These are phyloP conservation scores for Microcera coccophila DNA, from an alignment of 2,329 filamentous ascomycete genomes.

Conservation along the genomic window DNA sequence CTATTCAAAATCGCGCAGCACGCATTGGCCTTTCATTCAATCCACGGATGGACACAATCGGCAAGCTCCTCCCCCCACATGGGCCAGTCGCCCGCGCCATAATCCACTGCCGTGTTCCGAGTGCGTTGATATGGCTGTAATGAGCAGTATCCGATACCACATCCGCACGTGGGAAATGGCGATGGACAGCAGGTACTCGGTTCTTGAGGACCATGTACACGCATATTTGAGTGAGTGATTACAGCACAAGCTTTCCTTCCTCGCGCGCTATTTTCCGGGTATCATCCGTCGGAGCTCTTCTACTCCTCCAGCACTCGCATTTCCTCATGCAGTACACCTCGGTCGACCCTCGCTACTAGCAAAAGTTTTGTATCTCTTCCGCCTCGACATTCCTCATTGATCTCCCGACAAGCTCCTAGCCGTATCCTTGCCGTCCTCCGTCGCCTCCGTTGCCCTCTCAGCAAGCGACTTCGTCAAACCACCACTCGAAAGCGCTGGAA, in stretches of 20 bases:
- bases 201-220: background rate
- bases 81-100: slow-evolving; percentile 23
- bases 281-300: background rate
- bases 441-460: too few relatives aligned
- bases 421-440: too few relatives aligned
- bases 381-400: too few relatives aligned
- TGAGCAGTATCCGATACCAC: slow-evolving; percentile 1
- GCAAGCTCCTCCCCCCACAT: slow-evolving; percentile 26
- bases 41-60: slow-evolving; percentile 16
- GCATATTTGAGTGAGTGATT: background rate
- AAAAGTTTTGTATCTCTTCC: too few relatives aligned
- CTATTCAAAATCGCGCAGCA: slow-evolving; percentile 10
- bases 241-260: background rate
- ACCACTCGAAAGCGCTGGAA: too few relatives aligned
- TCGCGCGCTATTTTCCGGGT: background rate
- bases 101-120: slow-evolving; percentile 29
- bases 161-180: background rate
- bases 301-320: too few relatives aligned
- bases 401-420: too few relatives aligned
- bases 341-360: too few relatives aligned
- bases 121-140: slow-evolving; percentile 11
- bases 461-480: too few relatives aligned
- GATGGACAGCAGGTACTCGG: background rate
- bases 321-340: too few relatives aligned
- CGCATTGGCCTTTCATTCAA: background rate